Evolutionary conservation across 2,329 filamentous ascomycete species (phyloP).

Genomic region (Penicillium concentricum): DNA sequence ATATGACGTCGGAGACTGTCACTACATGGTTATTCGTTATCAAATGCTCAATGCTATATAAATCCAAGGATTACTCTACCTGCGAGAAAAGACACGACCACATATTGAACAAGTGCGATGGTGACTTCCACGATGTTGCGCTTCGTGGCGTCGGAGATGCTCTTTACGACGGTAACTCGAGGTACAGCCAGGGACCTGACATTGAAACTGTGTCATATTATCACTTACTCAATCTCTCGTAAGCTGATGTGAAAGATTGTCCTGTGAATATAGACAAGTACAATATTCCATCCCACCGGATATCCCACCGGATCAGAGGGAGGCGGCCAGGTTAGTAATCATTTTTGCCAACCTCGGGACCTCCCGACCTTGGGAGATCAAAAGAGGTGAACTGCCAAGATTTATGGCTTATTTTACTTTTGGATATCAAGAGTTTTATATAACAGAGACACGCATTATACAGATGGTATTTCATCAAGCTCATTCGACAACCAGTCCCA

Average conservation of each 20-base stretch:
- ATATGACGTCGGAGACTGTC: neutral
- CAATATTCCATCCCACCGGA: neutral
- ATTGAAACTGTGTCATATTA: neutral
- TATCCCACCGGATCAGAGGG: neutral
- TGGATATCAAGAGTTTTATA: too few species aligned
- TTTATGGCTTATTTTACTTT: too few species aligned
- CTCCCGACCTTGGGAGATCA: too few species aligned
- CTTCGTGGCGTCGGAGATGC: neutral
- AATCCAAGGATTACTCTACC: neutral
- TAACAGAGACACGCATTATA: too few species aligned
- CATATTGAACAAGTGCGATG: neutral
- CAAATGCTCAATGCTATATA: neutral
- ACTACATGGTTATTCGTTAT: neutral
- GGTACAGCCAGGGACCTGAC: neutral
- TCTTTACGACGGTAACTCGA: neutral
- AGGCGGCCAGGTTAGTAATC: too few species aligned
- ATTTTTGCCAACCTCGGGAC: too few species aligned
- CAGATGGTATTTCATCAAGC: too few species aligned
- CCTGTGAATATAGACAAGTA: neutral
- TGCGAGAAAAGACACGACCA: neutral
- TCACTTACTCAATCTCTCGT: neutral
- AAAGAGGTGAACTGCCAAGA: too few species aligned
- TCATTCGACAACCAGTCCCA: too few species aligned
- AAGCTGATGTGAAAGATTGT: too few species aligned
- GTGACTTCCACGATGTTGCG: neutral